Evolutionary conservation across 176 grass and related monocot species (phyloP).

Genomic region (Puya raimondii): DNA sequence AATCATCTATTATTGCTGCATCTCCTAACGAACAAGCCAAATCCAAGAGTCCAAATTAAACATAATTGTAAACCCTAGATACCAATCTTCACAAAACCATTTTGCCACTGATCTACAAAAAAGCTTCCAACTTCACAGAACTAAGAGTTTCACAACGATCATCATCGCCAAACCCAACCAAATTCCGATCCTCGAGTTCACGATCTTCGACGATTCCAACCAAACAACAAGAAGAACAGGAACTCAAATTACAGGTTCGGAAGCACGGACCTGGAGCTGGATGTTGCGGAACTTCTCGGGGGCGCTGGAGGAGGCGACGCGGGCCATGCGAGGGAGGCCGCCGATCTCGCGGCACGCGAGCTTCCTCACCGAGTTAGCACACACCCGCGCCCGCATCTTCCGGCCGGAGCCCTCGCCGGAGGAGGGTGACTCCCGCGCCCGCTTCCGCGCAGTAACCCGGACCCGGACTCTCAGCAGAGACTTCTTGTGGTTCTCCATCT

Average conservation of each 20-base stretch:
- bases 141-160: no score
- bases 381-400: conserved; percentile 15
- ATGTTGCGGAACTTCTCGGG: conserved; percentile 24
- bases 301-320: not conserved
- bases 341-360: conserved; percentile 23
- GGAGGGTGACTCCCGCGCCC: not conserved
- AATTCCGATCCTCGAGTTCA: not conserved
- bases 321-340: conserved; percentile 8
- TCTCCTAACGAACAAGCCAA: not conserved
- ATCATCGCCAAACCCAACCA: not conserved
- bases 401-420: not conserved
- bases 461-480: conserved; percentile 7
- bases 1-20: not conserved
- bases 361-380: conserved; percentile 19
- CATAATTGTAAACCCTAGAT: not conserved
- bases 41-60: not conserved
- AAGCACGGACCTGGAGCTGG: conserved; percentile 15
- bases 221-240: not conserved
- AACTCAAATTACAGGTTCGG: not conserved
- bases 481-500: conserved; percentile 25
- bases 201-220: not conserved
- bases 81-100: not conserved
- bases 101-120: not conserved
- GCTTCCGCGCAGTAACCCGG: conserved; percentile 20
- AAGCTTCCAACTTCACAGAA: not conserved